Evolutionary conservation across 208 protist genomes (phyloP).

Genomic region (Trypanosoma conorhini): DNA sequence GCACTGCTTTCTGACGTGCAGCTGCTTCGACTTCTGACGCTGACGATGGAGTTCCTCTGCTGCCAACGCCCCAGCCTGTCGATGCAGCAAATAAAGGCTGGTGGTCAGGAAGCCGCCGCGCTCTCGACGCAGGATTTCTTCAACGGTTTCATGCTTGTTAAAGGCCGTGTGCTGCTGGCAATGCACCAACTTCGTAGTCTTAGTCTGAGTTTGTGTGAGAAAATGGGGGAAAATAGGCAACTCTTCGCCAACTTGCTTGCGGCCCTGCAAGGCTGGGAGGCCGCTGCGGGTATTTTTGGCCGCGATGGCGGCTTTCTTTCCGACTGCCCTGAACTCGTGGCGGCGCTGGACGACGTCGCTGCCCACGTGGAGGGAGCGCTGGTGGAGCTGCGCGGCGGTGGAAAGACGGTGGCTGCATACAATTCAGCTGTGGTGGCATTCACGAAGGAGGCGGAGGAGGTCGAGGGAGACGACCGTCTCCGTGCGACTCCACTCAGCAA

Average conservation of each 20-base stretch:
- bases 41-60: neutral
- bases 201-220: neutral
- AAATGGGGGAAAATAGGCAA: neutral
- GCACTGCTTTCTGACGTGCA: conserved; percentile 1
- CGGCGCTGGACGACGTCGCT: neutral
- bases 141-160: neutral
- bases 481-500: too few species aligned
- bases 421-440: too few species aligned
- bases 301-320: neutral
- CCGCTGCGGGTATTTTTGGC: neutral
- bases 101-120: too few species aligned
- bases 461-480: too few species aligned
- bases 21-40: neutral
- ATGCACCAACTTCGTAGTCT: neutral
- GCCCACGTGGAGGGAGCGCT: neutral
- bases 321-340: neutral
- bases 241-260: neutral
- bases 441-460: too few species aligned
- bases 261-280: neutral
- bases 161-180: neutral
- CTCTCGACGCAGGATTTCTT: too few species aligned
- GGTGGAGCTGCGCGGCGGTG: too few species aligned
- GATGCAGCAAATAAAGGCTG: too few species aligned
- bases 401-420: too few species aligned
- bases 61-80: neutral